Conservation (phyloP, 106 monocot species). For the Allium fistulosum region DNA sequence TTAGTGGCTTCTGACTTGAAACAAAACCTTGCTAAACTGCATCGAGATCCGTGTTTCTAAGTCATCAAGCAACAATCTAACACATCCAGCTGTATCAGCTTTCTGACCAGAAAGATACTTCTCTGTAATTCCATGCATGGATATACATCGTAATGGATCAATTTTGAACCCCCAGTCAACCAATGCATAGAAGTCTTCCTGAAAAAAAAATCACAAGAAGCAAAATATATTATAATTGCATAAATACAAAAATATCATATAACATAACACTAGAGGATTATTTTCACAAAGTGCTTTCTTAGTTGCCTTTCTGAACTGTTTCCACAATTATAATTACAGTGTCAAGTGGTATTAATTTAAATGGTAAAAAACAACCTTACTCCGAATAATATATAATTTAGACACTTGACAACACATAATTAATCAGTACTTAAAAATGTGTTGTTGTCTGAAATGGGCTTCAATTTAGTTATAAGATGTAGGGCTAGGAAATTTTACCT, state of each 20-base stretch:
- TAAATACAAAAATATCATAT: no score
- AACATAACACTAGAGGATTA: no score
- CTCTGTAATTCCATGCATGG: constrained; percentile 95
- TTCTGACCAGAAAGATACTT: constrained; percentile 95
- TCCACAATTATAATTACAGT: neutral
- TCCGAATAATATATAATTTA: no score
- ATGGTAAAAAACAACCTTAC: no score
- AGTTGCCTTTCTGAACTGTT: neutral
- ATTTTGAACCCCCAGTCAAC: constrained; percentile 88
- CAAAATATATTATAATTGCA: neutral
- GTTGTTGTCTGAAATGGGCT: no score
- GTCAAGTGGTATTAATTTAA: no score
- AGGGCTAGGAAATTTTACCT: no score
- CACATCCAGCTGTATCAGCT: constrained; percentile 89
- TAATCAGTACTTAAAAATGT: no score
- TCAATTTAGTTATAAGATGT: no score
- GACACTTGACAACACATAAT: no score
- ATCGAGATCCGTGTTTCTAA: constrained; percentile 67
- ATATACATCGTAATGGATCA: constrained; percentile 89
- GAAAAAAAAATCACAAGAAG: constrained; percentile 1
- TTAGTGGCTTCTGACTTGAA: no score
- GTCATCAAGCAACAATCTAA: constrained; percentile 81
- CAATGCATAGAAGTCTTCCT: constrained; percentile 93
- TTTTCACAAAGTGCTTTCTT: neutral
- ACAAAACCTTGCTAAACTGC: constrained; percentile 54